phyloP scores from a whole-genome alignment of 2,329 filamentous ascomycete species.

The Hymenoscyphus fructigenus region DNA sequence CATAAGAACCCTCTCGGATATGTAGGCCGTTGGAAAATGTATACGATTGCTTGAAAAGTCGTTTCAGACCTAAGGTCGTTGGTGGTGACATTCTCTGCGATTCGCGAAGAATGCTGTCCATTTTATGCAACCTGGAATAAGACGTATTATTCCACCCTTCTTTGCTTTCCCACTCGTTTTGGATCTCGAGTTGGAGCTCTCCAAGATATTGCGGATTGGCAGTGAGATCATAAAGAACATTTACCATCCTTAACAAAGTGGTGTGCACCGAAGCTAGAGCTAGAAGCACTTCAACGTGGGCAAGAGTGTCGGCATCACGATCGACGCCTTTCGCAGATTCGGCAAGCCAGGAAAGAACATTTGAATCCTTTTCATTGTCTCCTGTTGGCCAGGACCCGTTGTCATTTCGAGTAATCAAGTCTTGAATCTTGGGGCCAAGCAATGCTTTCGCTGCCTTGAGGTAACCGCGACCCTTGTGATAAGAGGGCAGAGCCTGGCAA shows the following conservation, averaged over 20 bases:
- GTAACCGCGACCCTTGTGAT: too few relatives aligned
- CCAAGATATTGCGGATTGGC: not conserved
- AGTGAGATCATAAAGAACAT: not conserved
- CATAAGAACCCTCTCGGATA: not conserved
- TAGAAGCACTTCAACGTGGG: not conserved
- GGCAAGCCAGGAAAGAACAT: constrained; percentile 1
- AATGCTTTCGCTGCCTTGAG: too few relatives aligned
- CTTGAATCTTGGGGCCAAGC: too few relatives aligned
- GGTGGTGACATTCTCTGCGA: constrained; percentile 4
- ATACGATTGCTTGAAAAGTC: not conserved
- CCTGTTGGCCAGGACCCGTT: too few relatives aligned
- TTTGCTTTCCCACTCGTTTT: not conserved
- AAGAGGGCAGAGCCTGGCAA: too few relatives aligned
- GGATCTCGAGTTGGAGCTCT: not conserved
- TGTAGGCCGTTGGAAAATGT: not conserved
- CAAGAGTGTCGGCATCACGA: not conserved
- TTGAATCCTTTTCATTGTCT: too few relatives aligned
- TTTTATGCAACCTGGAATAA: constrained; percentile 1
- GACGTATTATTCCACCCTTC: not conserved
- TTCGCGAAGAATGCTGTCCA: constrained; percentile 8
- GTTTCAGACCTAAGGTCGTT: not conserved
- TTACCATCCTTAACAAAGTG: not conserved
- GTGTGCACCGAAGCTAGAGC: not conserved
- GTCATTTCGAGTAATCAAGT: too few relatives aligned
- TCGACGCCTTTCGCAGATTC: not conserved